A percentile compares a stretch with the other conserved stretches of the same genome.
Evolutionary conservation across 441 rosid species (phyloP).

Genomic region (Aquilaria agallochum): DNA sequence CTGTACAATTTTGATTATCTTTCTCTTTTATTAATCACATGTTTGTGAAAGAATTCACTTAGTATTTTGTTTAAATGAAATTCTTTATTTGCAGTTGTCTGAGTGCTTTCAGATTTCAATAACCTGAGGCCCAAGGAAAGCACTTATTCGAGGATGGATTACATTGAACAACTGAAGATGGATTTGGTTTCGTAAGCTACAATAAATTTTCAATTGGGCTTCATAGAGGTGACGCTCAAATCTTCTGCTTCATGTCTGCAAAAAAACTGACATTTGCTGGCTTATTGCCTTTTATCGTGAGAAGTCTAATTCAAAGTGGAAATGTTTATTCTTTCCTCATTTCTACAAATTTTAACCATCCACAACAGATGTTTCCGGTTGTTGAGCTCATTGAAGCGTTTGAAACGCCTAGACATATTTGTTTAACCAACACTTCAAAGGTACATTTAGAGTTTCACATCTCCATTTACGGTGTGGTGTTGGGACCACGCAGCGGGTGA

Average conservation of each 20-base stretch:
- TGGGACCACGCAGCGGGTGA: too few relatives aligned
- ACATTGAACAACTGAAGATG: conserved; percentile 58
- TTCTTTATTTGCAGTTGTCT: conserved; percentile 48
- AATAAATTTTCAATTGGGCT: conserved; percentile 77
- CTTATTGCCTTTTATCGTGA: too few relatives aligned
- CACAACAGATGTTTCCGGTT: conserved; percentile 82
- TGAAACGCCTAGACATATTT: conserved; percentile 91
- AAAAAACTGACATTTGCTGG: too few relatives aligned
- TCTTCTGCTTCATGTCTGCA: conserved; percentile 1
- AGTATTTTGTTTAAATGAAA: conserved; percentile 1
- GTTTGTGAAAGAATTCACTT: conserved; percentile 2
- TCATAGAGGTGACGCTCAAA: conserved; percentile 59
- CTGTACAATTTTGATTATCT: conserved; percentile 22
- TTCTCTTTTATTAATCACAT: not conserved
- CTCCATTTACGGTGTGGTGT: not conserved
- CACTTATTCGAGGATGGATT: conserved; percentile 47
- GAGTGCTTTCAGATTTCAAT: conserved; percentile 79
- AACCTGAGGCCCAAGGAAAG: conserved; percentile 64
- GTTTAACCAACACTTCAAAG: conserved; percentile 89
- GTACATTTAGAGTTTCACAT: conserved; percentile 25
- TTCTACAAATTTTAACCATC: conserved; percentile 8
- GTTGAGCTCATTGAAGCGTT: conserved; percentile 84
- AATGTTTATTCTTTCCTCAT: not conserved
- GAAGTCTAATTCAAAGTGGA: too few relatives aligned
- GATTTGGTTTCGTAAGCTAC: conserved; percentile 84